These are phyloP conservation scores for Naegleria lovaniensis DNA, from an alignment of 208 protist genomes.

Conservation along the genomic window DNA sequence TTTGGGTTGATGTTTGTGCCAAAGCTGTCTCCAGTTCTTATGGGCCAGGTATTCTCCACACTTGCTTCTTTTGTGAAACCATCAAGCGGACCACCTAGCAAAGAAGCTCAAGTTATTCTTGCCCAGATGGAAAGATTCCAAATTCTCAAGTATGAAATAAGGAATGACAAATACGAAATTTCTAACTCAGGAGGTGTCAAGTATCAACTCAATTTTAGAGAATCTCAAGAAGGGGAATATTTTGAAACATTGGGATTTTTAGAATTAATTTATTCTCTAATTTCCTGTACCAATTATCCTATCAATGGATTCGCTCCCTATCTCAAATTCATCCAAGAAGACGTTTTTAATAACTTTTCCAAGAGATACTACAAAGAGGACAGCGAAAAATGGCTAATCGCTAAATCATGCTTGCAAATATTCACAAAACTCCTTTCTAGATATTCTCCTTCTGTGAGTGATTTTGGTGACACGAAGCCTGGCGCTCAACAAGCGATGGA, in stretches of 20 bases:
- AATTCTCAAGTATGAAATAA: not conserved
- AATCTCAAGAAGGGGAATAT: not conserved
- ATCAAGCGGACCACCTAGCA: not conserved
- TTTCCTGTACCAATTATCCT: not conserved
- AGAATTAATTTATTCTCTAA: not conserved
- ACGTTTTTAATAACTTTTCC: not conserved
- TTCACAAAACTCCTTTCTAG: not conserved
- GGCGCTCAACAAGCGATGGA: not conserved
- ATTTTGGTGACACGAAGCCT: not conserved
- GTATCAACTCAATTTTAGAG: not conserved
- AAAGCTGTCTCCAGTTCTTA: not conserved
- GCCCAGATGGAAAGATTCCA: not conserved
- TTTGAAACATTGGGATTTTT: constrained; percentile 1
- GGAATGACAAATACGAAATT: not conserved
- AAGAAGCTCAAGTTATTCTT: not conserved
- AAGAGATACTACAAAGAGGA: not conserved
- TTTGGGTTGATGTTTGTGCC: not conserved
- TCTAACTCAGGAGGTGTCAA: not conserved
- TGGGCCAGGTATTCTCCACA: not conserved
- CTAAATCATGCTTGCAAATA: not conserved
- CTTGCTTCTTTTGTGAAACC: not conserved
- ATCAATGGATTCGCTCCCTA: not conserved
- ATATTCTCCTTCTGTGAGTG: not conserved
- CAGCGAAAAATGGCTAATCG: not conserved
- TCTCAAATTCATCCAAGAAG: not conserved